Evolutionary conservation across 371 early-diverging fungal genomes (phyloP).

Genomic region (Syncephalastrum sp.): DNA sequence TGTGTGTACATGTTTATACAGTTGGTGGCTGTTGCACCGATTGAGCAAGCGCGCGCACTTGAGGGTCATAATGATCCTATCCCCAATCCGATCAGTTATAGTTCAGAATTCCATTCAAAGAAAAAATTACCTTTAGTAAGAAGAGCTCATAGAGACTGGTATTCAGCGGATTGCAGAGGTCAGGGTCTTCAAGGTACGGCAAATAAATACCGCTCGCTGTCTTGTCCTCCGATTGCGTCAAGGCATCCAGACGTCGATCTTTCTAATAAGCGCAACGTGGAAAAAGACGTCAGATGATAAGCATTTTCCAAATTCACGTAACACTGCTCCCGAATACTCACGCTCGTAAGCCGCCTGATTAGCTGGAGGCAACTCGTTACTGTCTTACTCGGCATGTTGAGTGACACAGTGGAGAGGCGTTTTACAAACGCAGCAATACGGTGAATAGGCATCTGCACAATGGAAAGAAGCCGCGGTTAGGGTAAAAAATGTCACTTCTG

Average conservation of each 20-base stretch:
- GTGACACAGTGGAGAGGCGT: slow-evolving; percentile 56
- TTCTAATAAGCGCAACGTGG: slow-evolving; percentile 35
- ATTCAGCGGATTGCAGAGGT: slow-evolving; percentile 91
- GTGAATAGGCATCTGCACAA: slow-evolving; percentile 57
- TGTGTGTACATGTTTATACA: neutral
- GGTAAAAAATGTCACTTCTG: too few relatives aligned
- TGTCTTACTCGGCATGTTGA: slow-evolving; percentile 50
- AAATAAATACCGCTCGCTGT: slow-evolving; percentile 78
- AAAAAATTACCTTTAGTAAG: slow-evolving; percentile 60
- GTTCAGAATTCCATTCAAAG: neutral
- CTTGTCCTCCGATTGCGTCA: slow-evolving; percentile 82
- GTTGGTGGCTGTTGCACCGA: slow-evolving; percentile 26
- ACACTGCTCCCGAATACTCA: slow-evolving; percentile 19
- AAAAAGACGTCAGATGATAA: slow-evolving; percentile 9
- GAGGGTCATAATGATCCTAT: slow-evolving; percentile 80
- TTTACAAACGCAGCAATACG: slow-evolving; percentile 74
- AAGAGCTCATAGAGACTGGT: slow-evolving; percentile 84
- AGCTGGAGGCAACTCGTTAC: slow-evolving; percentile 35
- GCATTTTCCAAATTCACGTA: slow-evolving; percentile 19
- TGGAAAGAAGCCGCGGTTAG: too few relatives aligned
- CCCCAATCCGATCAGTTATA: neutral
- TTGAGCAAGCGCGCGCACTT: slow-evolving; percentile 61
- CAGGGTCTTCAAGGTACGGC: slow-evolving; percentile 85
- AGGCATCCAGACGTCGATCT: slow-evolving; percentile 74
- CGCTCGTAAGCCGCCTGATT: slow-evolving; percentile 34